Conservation (phyloP, 306 rosid species). For the Potentilla sterilis region DNA sequence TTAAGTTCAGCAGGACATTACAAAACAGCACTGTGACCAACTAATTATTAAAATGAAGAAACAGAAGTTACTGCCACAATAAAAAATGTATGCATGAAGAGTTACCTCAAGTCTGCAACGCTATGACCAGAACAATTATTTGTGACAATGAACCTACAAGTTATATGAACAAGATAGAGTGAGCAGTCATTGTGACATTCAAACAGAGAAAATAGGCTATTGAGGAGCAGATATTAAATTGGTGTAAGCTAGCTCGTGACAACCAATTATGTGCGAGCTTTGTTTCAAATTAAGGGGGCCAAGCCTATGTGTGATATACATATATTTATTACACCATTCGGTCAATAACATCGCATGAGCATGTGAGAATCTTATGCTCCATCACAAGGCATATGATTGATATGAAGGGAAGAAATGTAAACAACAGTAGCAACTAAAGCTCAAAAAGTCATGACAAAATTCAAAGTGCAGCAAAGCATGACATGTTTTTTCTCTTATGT, state of each 20-base stretch:
- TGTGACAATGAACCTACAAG: conserved; percentile 80
- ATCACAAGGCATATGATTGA: background rate
- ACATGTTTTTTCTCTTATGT: background rate
- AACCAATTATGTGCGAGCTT: background rate
- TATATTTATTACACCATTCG: background rate
- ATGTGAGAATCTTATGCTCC: background rate
- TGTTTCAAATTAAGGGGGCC: background rate
- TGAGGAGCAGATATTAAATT: background rate
- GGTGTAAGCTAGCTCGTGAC: background rate
- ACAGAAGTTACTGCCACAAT: background rate
- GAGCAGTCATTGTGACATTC: background rate
- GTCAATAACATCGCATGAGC: background rate
- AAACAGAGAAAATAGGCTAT: background rate
- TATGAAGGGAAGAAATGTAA: background rate
- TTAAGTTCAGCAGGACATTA: background rate
- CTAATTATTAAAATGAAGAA: conserved; percentile 11
- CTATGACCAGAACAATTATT: conserved; percentile 87
- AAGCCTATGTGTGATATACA: background rate
- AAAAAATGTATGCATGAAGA: conserved; percentile 3
- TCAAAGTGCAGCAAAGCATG: background rate
- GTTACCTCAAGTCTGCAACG: conserved; percentile 72
- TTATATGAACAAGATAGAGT: conserved; percentile 6
- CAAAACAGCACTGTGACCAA: background rate
- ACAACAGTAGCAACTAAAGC: background rate
- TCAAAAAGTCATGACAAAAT: background rate